These are phyloP conservation scores for Spergularia bocconei DNA, from an alignment of 148 eudicot species.

Conservation along the genomic window DNA sequence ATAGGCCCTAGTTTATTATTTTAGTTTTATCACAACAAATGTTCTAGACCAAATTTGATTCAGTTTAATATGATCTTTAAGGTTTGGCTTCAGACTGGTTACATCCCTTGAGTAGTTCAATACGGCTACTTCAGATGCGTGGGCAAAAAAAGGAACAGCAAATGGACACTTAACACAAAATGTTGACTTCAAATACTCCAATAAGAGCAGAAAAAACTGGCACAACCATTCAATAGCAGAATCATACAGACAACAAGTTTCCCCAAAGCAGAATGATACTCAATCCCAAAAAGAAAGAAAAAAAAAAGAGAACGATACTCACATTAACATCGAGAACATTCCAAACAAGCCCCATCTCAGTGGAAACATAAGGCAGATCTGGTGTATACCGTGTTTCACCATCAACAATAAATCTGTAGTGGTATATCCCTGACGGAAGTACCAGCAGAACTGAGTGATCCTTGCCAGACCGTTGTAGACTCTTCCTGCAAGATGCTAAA, in stretches of 20 bases:
- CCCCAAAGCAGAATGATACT: conserved; percentile 30
- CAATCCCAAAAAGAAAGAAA: not conserved
- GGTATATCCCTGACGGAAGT: conserved; percentile 81
- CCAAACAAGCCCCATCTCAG: conserved; percentile 57
- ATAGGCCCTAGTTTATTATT: too few species aligned
- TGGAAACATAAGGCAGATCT: conserved; percentile 66
- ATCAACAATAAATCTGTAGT: conserved; percentile 76
- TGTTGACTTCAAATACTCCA: not conserved
- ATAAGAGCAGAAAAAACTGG: not conserved
- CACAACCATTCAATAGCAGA: not conserved
- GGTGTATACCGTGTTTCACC: conserved; percentile 64
- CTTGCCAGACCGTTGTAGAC: conserved; percentile 69
- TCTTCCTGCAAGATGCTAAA: conserved; percentile 46
- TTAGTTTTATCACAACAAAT: too few species aligned
- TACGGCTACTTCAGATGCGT: not conserved
- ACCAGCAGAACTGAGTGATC: conserved; percentile 70
- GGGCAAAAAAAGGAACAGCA: not conserved
- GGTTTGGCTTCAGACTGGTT: not conserved
- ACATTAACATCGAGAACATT: conserved; percentile 85
- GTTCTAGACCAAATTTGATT: too few species aligned
- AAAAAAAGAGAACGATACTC: conserved; percentile 31
- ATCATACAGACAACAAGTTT: not conserved
- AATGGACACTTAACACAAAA: not conserved
- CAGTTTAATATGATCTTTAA: not conserved
- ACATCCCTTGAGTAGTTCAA: not conserved